phyloP scores from a whole-genome alignment of 23 red algal genomes.

The Cyanidium caldarium region DNA sequence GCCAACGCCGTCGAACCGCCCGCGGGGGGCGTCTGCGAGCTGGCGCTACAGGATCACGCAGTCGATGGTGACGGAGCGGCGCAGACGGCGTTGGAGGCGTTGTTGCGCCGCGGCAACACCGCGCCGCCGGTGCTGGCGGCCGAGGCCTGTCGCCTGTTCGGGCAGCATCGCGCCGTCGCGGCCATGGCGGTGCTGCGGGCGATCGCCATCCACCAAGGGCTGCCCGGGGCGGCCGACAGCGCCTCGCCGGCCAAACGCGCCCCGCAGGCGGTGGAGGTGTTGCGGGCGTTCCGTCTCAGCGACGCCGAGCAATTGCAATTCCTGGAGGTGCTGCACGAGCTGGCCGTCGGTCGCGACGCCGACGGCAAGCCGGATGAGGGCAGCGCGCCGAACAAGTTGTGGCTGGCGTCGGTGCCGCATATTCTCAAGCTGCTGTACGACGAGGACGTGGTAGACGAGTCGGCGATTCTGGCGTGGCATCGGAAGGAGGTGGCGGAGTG shows the following conservation, averaged over 20 bases:
- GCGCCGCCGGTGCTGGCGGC: background rate
- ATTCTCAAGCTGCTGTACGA: conserved; percentile 66
- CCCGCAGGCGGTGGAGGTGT: conserved; percentile 29
- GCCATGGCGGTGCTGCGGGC: background rate
- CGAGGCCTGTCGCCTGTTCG: background rate
- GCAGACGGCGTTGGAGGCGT: background rate
- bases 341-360: conserved; percentile 8
- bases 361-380: conserved; percentile 24
- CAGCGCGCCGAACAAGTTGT: conserved; percentile 18
- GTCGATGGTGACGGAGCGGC: background rate
- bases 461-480: conserved; percentile 51
- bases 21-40: background rate
- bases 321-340: conserved; percentile 9
- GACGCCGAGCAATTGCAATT: conserved; percentile 12
- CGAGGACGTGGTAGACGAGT: conserved; percentile 47
- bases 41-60: background rate
- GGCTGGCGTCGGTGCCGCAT: conserved; percentile 33
- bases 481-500: no score
- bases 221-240: background rate
- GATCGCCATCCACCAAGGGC: background rate
- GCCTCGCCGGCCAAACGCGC: background rate
- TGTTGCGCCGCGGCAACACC: background rate
- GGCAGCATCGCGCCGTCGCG: background rate
- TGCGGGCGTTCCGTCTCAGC: conserved; percentile 22
- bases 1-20: background rate